Evolutionary conservation across 257 asterid genomes (phyloP).

Genomic region (Plantago ovata): DNA sequence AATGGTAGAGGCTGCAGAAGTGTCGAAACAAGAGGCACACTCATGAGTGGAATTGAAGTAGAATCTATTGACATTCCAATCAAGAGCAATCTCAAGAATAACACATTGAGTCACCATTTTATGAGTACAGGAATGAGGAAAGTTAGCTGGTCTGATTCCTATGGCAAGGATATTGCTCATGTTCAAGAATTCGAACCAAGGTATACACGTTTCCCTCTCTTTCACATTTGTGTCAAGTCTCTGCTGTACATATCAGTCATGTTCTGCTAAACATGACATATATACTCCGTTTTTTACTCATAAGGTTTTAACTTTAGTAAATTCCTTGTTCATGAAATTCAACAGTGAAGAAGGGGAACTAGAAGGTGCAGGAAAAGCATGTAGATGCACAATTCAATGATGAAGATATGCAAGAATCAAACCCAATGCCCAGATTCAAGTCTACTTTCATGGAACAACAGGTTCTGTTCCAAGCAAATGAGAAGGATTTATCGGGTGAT

Average conservation of each 20-base stretch:
- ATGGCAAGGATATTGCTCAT: constrained; percentile 65
- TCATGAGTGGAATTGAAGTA: constrained; percentile 9
- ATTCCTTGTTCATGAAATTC: not conserved
- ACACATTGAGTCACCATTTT: constrained; percentile 3
- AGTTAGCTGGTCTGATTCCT: constrained; percentile 69
- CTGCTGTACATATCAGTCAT: not conserved
- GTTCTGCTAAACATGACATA: not conserved
- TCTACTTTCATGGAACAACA: too few relatives aligned
- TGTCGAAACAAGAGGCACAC: not conserved
- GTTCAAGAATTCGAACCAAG: constrained; percentile 70
- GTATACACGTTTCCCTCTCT: constrained; percentile 22
- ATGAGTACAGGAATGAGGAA: constrained; percentile 33
- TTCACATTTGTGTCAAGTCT: not conserved
- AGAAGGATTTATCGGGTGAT: too few relatives aligned
- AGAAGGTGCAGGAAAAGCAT: constrained; percentile 35
- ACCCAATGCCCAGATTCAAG: too few relatives aligned
- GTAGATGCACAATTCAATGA: constrained; percentile 39
- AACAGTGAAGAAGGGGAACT: constrained; percentile 40
- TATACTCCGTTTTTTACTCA: not conserved
- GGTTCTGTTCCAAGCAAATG: too few relatives aligned
- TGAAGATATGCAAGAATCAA: not conserved
- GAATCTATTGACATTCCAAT: constrained; percentile 26
- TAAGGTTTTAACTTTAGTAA: not conserved
- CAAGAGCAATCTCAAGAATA: constrained; percentile 62
- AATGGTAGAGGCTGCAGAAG: not conserved